These are phyloP conservation scores for Xerocomus amazonicus DNA, from an alignment of 1,284 basidiomycete genomes.

Conservation along the genomic window DNA sequence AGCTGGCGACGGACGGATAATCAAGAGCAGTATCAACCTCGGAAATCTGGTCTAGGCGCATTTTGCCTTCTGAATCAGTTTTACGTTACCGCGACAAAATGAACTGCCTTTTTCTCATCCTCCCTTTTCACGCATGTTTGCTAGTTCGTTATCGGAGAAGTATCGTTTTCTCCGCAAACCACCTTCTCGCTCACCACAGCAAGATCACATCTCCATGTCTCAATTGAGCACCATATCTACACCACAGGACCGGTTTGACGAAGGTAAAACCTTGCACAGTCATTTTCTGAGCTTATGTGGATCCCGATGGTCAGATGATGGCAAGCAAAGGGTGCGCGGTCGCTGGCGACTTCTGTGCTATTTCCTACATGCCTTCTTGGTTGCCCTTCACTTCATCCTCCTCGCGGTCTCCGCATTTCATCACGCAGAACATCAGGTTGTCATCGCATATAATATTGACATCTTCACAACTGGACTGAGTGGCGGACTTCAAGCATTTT, in stretches of 20 bases:
- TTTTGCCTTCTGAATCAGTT: too few species aligned
- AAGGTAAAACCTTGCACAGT: neutral
- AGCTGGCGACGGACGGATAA: too few species aligned
- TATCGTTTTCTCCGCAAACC: neutral
- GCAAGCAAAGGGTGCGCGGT: too few species aligned
- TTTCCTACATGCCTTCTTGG: neutral
- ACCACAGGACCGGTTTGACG: neutral
- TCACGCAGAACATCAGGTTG: neutral
- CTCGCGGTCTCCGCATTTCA: neutral
- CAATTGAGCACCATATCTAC: neutral
- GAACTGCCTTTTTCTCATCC: too few species aligned
- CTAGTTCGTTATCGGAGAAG: neutral
- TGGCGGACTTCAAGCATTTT: neutral
- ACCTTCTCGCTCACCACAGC: neutral
- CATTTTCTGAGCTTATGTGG: neutral
- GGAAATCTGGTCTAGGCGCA: too few species aligned
- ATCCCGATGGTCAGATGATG: neutral
- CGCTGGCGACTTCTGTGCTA: neutral
- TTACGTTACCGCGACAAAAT: too few species aligned
- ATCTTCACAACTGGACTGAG: neutral
- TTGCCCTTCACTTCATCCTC: neutral
- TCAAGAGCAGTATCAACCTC: too few species aligned
- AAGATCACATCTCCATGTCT: neutral
- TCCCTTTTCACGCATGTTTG: too few species aligned
- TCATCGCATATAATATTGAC: neutral